Conservation (phyloP, 129 eudicot species). For the Scalesia atractyloides region DNA sequence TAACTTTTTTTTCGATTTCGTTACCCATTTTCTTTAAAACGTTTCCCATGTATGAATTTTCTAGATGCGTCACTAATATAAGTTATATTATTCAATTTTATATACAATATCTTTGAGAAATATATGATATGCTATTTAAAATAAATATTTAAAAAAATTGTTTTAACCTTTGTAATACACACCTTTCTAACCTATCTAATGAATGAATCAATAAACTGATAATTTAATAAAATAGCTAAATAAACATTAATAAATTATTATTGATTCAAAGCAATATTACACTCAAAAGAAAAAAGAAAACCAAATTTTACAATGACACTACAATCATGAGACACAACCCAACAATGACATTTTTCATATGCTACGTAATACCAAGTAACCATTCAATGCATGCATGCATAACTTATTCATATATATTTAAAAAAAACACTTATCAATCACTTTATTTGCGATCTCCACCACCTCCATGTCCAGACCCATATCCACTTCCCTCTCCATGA, state of each 20-base stretch:
- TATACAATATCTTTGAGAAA: no score
- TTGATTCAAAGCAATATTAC: background rate
- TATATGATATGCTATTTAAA: no score
- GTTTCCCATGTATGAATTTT: no score
- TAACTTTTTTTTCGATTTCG: no score
- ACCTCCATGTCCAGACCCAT: constrained; percentile 63
- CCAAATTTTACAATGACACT: background rate
- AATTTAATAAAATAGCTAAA: no score
- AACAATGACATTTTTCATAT: background rate
- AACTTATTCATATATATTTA: constrained; percentile 11
- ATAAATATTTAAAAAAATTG: no score
- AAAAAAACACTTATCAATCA: background rate
- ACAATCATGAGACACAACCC: background rate
- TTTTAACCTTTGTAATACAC: background rate
- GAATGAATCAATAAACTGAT: background rate
- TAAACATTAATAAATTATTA: background rate
- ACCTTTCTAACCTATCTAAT: background rate
- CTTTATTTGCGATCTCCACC: constrained; percentile 48
- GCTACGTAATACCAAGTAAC: constrained; percentile 4
- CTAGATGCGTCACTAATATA: no score
- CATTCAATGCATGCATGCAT: constrained; percentile 7
- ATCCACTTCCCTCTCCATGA: constrained; percentile 65
- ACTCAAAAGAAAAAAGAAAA: background rate
- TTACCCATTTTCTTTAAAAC: no score
- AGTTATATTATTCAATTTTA: no score